These are phyloP conservation scores for Fraxinus ornus DNA, from an alignment of 305 asterid genomes.

Conservation along the genomic window DNA sequence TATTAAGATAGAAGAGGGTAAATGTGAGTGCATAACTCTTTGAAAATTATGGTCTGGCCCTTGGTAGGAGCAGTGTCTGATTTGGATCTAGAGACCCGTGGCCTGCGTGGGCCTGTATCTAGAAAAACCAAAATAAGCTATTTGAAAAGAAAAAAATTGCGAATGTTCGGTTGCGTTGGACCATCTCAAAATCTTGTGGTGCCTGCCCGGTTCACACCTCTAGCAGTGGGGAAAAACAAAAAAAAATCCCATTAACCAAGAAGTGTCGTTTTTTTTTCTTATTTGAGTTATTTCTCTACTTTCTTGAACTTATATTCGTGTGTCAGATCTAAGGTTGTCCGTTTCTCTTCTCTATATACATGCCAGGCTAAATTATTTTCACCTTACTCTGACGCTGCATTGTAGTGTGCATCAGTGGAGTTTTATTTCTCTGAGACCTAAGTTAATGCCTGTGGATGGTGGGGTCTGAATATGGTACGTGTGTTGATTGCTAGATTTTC, in stretches of 20 bases:
- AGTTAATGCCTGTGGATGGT: conserved; percentile 17
- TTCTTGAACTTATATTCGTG: neutral
- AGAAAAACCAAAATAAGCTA: conserved; percentile 9
- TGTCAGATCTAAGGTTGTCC: conserved; percentile 1
- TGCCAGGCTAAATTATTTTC: conserved; percentile 19
- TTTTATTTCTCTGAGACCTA: conserved; percentile 24
- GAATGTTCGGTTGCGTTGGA: neutral
- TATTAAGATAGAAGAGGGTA: conserved; percentile 45
- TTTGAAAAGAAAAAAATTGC: neutral
- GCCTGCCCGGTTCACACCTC: neutral
- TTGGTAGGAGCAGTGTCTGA: neutral
- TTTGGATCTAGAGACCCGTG: neutral
- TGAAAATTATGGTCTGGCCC: neutral
- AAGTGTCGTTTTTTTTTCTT: conserved; percentile 18
- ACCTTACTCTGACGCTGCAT: conserved; percentile 25
- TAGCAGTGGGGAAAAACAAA: conserved; percentile 4
- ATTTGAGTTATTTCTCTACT: neutral
- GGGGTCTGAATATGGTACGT: conserved; percentile 31
- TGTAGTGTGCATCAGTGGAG: conserved; percentile 26
- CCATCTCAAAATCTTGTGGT: neutral
- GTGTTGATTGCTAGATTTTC: conserved; percentile 13
- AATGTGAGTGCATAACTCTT: conserved; percentile 8
- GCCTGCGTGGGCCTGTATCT: neutral
- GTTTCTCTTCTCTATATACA: conserved; percentile 15
- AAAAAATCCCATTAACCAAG: conserved; percentile 32